Evolutionary conservation across 225 moss, liverwort and hornwort genomes (phyloP).

Genomic region (Marchantia polymorpha): DNA sequence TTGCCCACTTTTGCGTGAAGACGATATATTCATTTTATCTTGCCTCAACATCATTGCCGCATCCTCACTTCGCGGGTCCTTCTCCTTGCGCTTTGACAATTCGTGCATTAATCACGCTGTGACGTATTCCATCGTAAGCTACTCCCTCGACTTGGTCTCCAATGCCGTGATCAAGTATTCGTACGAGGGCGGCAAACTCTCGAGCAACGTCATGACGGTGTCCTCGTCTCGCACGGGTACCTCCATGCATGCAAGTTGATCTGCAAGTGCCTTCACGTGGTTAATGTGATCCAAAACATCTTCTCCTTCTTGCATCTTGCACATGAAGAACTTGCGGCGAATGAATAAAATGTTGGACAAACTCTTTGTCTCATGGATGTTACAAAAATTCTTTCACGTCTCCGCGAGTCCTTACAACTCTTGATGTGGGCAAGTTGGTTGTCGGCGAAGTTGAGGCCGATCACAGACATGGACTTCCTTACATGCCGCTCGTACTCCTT

Average conservation of each 20-base stretch:
- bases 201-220: conserved; percentile 28
- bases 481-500: conserved; percentile 6
- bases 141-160: conserved; percentile 23
- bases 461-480: conserved; percentile 20
- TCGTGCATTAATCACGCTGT: conserved; percentile 24
- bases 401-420: conserved; percentile 22
- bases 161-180: conserved; percentile 19
- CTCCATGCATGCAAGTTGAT: conserved; percentile 25
- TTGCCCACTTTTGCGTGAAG: background rate
- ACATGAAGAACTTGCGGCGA: conserved; percentile 28
- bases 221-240: conserved; percentile 26
- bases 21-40: background rate
- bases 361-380: no score
- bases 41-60: background rate
- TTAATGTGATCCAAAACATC: conserved; percentile 27
- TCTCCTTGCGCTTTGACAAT: conserved; percentile 31
- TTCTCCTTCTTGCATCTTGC: conserved; percentile 18
- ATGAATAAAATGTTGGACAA: conserved; percentile 24
- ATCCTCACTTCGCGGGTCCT: conserved; percentile 14
- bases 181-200: conserved; percentile 28
- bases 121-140: conserved; percentile 34
- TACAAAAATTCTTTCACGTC: conserved; percentile 22
- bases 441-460: conserved; percentile 20
- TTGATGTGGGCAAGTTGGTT: conserved; percentile 11
- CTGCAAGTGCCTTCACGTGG: conserved; percentile 30